phyloP scores from a whole-genome alignment of 306 rosid species.

The Lathyrus oleraceus region DNA sequence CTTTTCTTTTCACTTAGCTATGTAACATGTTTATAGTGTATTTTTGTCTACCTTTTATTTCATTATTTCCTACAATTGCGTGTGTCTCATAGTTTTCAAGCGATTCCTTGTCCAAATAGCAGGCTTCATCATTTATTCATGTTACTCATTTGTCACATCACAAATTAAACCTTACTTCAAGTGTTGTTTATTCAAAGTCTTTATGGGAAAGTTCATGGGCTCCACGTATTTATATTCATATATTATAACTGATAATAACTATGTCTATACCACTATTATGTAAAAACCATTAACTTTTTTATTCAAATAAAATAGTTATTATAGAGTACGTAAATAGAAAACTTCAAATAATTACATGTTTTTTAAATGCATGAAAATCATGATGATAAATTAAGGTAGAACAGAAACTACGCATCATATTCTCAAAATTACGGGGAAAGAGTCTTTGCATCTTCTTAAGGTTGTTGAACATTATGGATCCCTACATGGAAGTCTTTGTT shows the following conservation, averaged over 20 bases:
- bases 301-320: too few relatives aligned
- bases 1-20: conserved; percentile 35
- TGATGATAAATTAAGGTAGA: too few relatives aligned
- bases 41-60: conserved; percentile 39
- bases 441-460: too few relatives aligned
- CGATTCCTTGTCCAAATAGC: conserved; percentile 44
- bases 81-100: conserved; percentile 51
- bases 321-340: too few relatives aligned
- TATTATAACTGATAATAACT: neutral
- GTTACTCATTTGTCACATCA: conserved; percentile 53
- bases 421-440: too few relatives aligned
- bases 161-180: neutral
- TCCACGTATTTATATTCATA: conserved; percentile 19
- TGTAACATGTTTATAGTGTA: conserved; percentile 40
- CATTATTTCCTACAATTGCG: conserved; percentile 32
- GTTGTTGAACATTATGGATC: too few relatives aligned
- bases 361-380: too few relatives aligned
- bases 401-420: too few relatives aligned
- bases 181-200: conserved; percentile 33
- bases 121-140: conserved; percentile 32
- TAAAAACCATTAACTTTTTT: too few relatives aligned
- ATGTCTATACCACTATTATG: neutral
- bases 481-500: too few relatives aligned
- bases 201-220: conserved; percentile 32
- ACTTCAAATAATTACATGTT: too few relatives aligned